A percentile compares a stretch with the other conserved stretches of the same genome.
phyloP scores from a whole-genome alignment of 1,139 yeast species.

The Kurtzmaniella natalensis region DNA sequence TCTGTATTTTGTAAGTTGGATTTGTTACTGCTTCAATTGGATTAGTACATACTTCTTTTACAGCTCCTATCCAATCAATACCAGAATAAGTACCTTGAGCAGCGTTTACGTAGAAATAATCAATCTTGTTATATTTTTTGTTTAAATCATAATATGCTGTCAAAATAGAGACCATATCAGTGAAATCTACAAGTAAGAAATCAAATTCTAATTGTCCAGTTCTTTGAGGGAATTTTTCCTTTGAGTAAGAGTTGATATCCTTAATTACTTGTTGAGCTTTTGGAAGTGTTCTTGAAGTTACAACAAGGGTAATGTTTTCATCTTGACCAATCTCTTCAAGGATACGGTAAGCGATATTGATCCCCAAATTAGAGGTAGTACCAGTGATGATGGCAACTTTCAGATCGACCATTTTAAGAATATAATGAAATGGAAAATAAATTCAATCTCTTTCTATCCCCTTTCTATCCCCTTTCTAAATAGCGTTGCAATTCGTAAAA shows the following conservation, averaged over 20 bases:
- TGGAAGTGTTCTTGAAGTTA: slow-evolving; percentile 85
- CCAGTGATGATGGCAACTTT: slow-evolving; percentile 45
- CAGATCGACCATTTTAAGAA: slow-evolving; percentile 11
- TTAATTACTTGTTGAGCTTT: slow-evolving; percentile 75
- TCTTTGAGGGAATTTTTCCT: slow-evolving; percentile 29
- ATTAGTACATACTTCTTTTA: slow-evolving; percentile 53
- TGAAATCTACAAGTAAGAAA: slow-evolving; percentile 79
- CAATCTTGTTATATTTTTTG: slow-evolving; percentile 60
- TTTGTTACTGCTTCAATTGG: slow-evolving; percentile 82
- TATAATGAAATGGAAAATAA: no score
- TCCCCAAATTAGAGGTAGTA: slow-evolving; percentile 69
- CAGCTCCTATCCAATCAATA: slow-evolving; percentile 78
- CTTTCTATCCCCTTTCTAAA: no score
- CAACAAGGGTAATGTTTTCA: slow-evolving; percentile 66
- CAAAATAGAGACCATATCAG: slow-evolving; percentile 83
- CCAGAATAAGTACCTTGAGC: slow-evolving; percentile 87
- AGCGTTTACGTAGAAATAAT: slow-evolving; percentile 80
- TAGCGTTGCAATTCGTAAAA: no score
- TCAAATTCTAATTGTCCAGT: slow-evolving; percentile 72
- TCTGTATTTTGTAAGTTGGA: slow-evolving; percentile 80
- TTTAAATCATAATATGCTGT: slow-evolving; percentile 68
- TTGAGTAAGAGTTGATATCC: slow-evolving; percentile 50
- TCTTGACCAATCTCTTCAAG: slow-evolving; percentile 53
- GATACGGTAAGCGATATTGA: slow-evolving; percentile 76
- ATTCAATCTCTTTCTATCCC: no score